phyloP scores from a whole-genome alignment of 257 asterid species.

The Solanum lycopersicoides region DNA sequence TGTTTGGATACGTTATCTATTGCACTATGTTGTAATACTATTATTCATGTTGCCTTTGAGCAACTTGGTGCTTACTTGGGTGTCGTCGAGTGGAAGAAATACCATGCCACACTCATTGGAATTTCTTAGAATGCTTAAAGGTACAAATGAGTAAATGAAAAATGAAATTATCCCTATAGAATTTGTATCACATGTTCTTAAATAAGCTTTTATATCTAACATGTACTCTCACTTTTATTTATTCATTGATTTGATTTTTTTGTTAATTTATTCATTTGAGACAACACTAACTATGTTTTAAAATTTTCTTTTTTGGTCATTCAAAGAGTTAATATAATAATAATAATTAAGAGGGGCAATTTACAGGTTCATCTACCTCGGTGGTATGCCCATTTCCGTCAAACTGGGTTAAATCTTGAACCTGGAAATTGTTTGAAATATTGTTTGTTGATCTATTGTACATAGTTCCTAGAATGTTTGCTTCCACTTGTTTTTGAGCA shows the following conservation, averaged over 20 bases:
- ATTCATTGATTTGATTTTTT: background rate
- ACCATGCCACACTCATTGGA: constrained; percentile 62
- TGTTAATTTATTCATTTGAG: background rate
- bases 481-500: background rate
- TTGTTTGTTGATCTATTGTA: too few relatives aligned
- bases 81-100: constrained; percentile 84
- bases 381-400: too few relatives aligned
- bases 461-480: background rate
- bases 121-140: constrained; percentile 87
- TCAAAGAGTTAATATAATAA: too few relatives aligned
- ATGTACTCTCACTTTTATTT: background rate
- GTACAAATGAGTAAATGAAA: constrained; percentile 12
- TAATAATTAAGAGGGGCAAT: too few relatives aligned
- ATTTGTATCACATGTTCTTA: background rate
- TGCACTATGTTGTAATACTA: constrained; percentile 43
- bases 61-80: constrained; percentile 57
- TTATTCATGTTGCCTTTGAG: constrained; percentile 74
- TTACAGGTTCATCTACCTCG: too few relatives aligned
- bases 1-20: background rate
- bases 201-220: background rate
- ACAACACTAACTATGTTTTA: too few relatives aligned
- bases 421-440: too few relatives aligned
- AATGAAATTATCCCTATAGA: background rate
- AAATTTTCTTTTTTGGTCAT: too few relatives aligned
- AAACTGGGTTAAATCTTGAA: too few relatives aligned